Evolutionary conservation across 2,329 filamentous ascomycete species (phyloP), one percentile per base, ranked within the genome.

Genomic region (Diaporthe sp.): DNA sequence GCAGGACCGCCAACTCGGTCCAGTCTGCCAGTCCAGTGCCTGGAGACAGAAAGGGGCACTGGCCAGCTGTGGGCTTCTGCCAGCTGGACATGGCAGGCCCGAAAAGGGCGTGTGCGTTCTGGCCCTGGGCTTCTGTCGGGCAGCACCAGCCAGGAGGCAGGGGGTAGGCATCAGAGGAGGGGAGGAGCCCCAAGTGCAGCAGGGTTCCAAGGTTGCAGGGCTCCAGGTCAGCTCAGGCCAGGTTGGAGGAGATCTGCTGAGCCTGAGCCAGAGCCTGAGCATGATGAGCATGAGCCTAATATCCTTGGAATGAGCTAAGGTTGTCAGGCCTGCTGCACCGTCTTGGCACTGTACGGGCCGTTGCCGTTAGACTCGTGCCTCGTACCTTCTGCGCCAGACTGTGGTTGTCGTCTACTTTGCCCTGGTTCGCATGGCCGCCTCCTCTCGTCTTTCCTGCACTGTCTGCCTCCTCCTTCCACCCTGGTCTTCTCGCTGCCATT

Each of bases 341-440:
- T 71, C 70, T 71, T 63, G 44, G 56, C 44, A 71, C 70, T 65
- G 56, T 71, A 63, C 70, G 70, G 70, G 70, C 56, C 70, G 56
- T 30, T 53, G 70, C 69, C 56, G n/a, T 39, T 63, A 71, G 70
- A 71, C 58, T 25, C 35, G n/a, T 44, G 5, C 13, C n/a, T 39
- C 35, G 56, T 50, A 50, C 17, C 19, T 39, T 5, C 19, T 1
- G 0, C 5, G 22, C n/a, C 17, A 27, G 9, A 7, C 17, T 25
- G 8, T 15, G 2, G 30, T 27, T 9, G 32, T 35, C 2, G 13
- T 32, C 10, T 63, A 63, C 70, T 71, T 63, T 9, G 1, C 56
- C 69, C 19, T 58, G 50, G 55, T 71, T 50, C 58, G 69, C 44
- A 63, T 61, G 27, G 32, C 1, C 19, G 44, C 69, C 10, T 53